Conservation (phyloP, 2,329 filamentous ascomycete genomes). For the Calonectria crousiana region DNA sequence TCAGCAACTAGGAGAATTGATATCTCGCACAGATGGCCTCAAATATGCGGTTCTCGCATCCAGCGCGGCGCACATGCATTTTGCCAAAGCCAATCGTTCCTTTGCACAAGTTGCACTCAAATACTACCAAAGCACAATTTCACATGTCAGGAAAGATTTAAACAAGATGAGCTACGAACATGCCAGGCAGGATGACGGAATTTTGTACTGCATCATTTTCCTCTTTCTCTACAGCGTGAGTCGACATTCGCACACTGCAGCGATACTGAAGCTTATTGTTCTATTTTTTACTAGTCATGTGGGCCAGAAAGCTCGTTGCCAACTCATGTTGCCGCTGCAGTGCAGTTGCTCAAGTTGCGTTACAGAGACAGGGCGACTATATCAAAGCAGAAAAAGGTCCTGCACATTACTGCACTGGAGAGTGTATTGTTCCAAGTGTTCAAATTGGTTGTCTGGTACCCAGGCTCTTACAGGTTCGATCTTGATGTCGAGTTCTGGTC, state of each 20-base stretch:
- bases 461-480: background rate
- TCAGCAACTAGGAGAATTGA: background rate
- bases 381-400: background rate
- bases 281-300: background rate
- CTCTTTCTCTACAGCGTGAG: background rate
- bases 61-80: background rate
- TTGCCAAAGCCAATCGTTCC: background rate
- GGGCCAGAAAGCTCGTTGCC: background rate
- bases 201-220: background rate
- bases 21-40: background rate
- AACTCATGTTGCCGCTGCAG: background rate
- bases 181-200: background rate
- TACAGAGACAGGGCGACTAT: background rate
- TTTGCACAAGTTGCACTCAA: background rate
- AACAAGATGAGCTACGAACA: background rate
- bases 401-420: background rate
- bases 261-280: background rate
- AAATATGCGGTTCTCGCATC: background rate
- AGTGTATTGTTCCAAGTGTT: background rate
- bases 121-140: background rate
- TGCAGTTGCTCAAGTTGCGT: background rate
- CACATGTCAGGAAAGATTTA: background rate
- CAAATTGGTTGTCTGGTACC: background rate
- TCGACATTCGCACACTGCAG: background rate
- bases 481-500: background rate